These are phyloP conservation scores for Meredithiella fracta DNA, from an alignment of 2,329 filamentous ascomycete genomes.

Conservation along the genomic window DNA sequence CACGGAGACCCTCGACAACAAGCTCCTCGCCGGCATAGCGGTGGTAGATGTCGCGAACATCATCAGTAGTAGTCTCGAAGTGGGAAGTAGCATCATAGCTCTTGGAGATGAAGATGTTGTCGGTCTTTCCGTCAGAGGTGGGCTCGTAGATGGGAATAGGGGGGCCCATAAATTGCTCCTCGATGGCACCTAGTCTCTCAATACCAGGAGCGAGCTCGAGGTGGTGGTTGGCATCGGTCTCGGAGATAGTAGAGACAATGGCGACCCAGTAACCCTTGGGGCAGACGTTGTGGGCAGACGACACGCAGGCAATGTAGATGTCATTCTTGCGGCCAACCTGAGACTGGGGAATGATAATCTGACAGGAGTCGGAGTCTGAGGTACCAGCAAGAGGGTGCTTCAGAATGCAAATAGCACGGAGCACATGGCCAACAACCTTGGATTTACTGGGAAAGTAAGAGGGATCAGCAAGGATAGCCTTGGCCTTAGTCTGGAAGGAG, in stretches of 20 bases:
- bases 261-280: slow-evolving; percentile 98
- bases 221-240: slow-evolving; percentile 83
- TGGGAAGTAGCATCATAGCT: slow-evolving; percentile 96
- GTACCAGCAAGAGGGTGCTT: slow-evolving; percentile 90
- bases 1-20: slow-evolving; percentile 71
- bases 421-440: slow-evolving; percentile 70
- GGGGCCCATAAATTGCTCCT: slow-evolving; percentile 90
- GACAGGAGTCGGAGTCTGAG: slow-evolving; percentile 71
- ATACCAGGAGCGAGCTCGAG: slow-evolving; percentile 85
- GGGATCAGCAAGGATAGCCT: slow-evolving; percentile 89
- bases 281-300: slow-evolving; percentile 91
- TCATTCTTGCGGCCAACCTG: slow-evolving; percentile 96
- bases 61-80: slow-evolving; percentile 83
- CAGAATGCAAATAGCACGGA: slow-evolving; percentile 94
- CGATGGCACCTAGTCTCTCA: slow-evolving; percentile 78
- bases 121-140: slow-evolving; percentile 59
- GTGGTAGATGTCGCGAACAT: slow-evolving; percentile 85
- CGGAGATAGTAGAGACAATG: slow-evolving; percentile 94
- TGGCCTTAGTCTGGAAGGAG: slow-evolving; percentile 91
- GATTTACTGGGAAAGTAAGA: slow-evolving; percentile 91
- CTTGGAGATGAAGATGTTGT: slow-evolving; percentile 95
- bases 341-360: slow-evolving; percentile 94
- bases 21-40: slow-evolving; percentile 72
- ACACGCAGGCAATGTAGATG: slow-evolving; percentile 93
- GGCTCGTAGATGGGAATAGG: slow-evolving; percentile 93